Conservation (phyloP, 129 eudicot species). For the Scalesia atractyloides region DNA sequence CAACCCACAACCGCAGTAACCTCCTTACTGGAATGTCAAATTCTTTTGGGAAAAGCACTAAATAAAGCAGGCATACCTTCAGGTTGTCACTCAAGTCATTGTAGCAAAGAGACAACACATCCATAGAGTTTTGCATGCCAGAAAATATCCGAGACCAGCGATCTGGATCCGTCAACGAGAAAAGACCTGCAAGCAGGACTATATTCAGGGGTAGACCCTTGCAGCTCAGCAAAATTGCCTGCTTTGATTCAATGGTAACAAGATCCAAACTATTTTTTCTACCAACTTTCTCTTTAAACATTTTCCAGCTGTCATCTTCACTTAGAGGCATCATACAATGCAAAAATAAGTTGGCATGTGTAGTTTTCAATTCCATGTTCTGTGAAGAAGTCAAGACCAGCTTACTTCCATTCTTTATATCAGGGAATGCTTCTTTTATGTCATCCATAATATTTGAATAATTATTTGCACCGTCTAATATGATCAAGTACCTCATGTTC, state of each 20-base stretch:
- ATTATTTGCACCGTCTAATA: slow-evolving; percentile 26
- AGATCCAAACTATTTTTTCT: slow-evolving; percentile 11
- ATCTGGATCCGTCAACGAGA: slow-evolving; percentile 17
- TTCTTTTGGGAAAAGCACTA: slow-evolving; percentile 33
- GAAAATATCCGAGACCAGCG: slow-evolving; percentile 9
- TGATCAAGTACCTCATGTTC: slow-evolving; percentile 32
- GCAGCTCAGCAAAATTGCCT: slow-evolving; percentile 12
- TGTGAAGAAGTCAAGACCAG: slow-evolving; percentile 30
- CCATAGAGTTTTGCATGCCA: background rate
- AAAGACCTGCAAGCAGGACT: slow-evolving; percentile 34
- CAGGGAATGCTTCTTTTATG: slow-evolving; percentile 27
- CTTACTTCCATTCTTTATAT: slow-evolving; percentile 34
- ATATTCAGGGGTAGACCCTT: slow-evolving; percentile 33
- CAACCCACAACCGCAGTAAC: slow-evolving; percentile 36
- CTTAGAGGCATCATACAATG: slow-evolving; percentile 26
- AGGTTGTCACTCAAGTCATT: slow-evolving; percentile 21
- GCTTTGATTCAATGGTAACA: slow-evolving; percentile 18
- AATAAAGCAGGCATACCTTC: slow-evolving; percentile 37
- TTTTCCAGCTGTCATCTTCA: slow-evolving; percentile 28
- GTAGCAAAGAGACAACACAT: slow-evolving; percentile 22
- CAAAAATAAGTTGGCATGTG: background rate
- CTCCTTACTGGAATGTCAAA: slow-evolving; percentile 41
- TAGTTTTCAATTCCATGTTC: slow-evolving; percentile 3
- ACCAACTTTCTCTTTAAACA: slow-evolving; percentile 28
- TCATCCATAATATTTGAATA: slow-evolving; percentile 13